Evolutionary conservation across 2,329 filamentous ascomycete species (phyloP), one percentile per base, ranked within the genome.

Genomic region (Colletotrichum cereale): DNA sequence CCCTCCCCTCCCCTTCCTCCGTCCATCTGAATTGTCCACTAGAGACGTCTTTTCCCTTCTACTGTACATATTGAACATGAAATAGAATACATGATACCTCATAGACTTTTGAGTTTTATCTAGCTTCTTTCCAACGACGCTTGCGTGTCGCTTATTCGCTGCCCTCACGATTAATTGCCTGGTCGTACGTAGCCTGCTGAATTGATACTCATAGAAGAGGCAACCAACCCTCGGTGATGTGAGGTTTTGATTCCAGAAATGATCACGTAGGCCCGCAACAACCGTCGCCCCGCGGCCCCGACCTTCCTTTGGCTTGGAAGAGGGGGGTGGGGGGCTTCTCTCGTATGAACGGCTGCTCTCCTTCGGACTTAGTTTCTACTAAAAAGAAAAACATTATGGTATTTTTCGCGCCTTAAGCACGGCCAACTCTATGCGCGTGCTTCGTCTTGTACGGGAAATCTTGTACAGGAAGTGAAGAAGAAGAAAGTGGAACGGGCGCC

Each of bases 11-110:
- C 21, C 7, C 44, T 10, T 1, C 5, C 29, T 48, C n/a, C 31
- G 24, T 47, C 12, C 12, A n/a, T n/a, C 44, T 11, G 14, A 24
- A 21, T n/a, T 7, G 31, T 18, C 24, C n/a, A 7, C 14, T 4
- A 7, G 14, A n/a, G 34, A 48, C 55, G 6, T 61, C 36, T 44
- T 61, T 44, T 61, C 36, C 21, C 31, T 61, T 61, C 34, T 21
- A 44, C 16, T 57, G 52, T 42, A 61, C 14, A 66, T 48, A 61
- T 52, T 52, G n/a, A 16, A 36, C 29, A 36, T 55, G 10, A 55
- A 31, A 55, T 55, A 55, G 11, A 55, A 14, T 16, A 55, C 12
- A 16, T 55, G 52, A 55, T 36, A 55, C 31, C 21, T 36, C 21
- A 14, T 55, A 24, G 31, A 55, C n/a, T 14, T 14, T 55, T 11